Percentiles rank a stretch among this genome's conserved stretches.
Evolutionary conservation across 164 flowering plant species (phyloP).

Genomic region (Tetrastigma voinierianum): DNA sequence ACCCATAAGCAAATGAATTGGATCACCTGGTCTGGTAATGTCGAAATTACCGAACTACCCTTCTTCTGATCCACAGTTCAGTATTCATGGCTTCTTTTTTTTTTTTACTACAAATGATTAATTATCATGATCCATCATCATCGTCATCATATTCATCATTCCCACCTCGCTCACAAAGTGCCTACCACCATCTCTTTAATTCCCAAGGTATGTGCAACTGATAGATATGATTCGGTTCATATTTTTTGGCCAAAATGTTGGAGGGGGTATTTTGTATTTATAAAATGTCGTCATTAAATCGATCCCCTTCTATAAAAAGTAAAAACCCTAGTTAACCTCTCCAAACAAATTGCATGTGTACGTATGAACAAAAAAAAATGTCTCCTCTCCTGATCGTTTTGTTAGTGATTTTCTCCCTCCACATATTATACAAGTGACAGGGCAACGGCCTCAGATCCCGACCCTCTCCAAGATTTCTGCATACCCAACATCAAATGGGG

Average conservation of each 20-base stretch:
- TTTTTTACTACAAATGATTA: too few relatives aligned
- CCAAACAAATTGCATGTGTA: background rate
- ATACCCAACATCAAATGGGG: constrained; percentile 33
- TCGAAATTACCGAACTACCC: background rate
- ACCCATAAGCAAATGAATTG: constrained; percentile 8
- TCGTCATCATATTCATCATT: too few relatives aligned
- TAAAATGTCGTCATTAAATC: too few relatives aligned
- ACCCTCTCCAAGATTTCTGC: constrained; percentile 62
- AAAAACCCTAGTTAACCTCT: background rate
- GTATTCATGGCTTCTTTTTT: too few relatives aligned
- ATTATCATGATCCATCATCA: too few relatives aligned
- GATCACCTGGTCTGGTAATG: background rate
- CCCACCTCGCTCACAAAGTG: too few relatives aligned
- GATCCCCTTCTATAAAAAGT: constrained; percentile 14
- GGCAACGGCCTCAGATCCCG: constrained; percentile 51
- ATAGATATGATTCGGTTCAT: background rate
- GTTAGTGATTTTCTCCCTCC: constrained; percentile 14
- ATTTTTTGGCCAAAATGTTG: background rate
- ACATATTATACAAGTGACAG: background rate
- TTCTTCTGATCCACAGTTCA: background rate
- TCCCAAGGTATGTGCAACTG: too few relatives aligned
- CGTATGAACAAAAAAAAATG: constrained; percentile 10
- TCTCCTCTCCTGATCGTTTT: constrained; percentile 2
- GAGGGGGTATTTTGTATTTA: too few relatives aligned
- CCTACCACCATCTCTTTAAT: too few relatives aligned